Conservation (phyloP, 1,284 basidiomycete genomes). For the Takashimella koratensis region DNA sequence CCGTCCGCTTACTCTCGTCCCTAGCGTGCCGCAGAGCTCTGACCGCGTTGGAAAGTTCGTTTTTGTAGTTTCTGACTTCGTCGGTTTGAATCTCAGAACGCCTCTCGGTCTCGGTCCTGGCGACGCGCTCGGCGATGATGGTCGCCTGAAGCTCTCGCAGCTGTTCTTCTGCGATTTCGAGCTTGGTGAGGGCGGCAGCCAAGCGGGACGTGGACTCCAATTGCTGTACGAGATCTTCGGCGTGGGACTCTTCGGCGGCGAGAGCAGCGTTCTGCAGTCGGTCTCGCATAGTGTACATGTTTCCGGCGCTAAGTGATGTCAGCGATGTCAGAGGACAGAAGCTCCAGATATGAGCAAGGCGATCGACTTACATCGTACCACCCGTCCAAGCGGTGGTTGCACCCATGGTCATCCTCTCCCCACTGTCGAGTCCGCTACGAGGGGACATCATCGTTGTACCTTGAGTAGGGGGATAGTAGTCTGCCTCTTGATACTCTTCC, state of each 20-base stretch:
- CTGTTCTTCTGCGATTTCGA: constrained; percentile 32
- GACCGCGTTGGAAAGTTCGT: constrained; percentile 40
- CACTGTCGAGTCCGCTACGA: constrained; percentile 9
- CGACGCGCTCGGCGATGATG: constrained; percentile 43
- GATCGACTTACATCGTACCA: constrained; percentile 23
- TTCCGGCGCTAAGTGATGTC: constrained; percentile 18
- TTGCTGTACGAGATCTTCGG: background rate
- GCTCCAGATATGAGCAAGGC: background rate
- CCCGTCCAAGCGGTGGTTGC: constrained; percentile 21
- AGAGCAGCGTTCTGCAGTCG: constrained; percentile 18
- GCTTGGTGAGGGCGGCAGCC: constrained; percentile 26
- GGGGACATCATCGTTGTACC: constrained; percentile 14
- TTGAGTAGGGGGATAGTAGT: background rate
- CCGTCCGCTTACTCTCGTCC: constrained; percentile 39
- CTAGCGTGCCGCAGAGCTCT: constrained; percentile 36
- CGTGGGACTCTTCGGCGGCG: constrained; percentile 7
- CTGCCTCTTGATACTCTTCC: background rate
- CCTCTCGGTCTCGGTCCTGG: constrained; percentile 30
- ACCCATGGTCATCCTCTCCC: constrained; percentile 27
- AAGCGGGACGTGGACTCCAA: constrained; percentile 4
- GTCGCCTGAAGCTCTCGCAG: constrained; percentile 41
- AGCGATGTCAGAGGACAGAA: background rate
- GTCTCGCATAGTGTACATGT: constrained; percentile 38
- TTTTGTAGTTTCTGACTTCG: constrained; percentile 33
- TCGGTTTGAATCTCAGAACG: constrained; percentile 20